Evolutionary conservation across 768 basidiomycete genomes (phyloP).

Genomic region (Auricularia heimuer): DNA sequence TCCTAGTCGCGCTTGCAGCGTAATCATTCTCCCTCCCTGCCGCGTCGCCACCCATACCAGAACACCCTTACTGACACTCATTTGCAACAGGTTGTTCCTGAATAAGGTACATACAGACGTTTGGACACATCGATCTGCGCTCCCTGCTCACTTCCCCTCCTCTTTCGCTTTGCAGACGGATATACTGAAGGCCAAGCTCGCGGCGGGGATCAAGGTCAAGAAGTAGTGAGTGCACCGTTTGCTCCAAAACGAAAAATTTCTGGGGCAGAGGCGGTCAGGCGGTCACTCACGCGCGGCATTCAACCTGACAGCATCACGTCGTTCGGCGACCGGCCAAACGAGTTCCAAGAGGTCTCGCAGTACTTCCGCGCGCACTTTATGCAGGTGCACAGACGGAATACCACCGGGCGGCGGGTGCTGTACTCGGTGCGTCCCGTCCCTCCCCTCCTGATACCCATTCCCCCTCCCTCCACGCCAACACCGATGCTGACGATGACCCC

Average conservation of each 20-base stretch:
- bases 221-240: conserved; percentile 52
- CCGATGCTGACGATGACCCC: too few species aligned
- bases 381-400: conserved; percentile 61
- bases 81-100: conserved; percentile 37
- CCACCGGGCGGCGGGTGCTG: conserved; percentile 54
- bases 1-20: too few species aligned
- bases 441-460: conserved; percentile 1
- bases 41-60: not conserved
- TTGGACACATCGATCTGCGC: conserved; percentile 32
- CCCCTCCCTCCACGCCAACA: too few species aligned
- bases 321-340: conserved; percentile 63
- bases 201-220: conserved; percentile 54
- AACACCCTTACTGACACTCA: conserved; percentile 1
- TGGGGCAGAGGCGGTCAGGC: not conserved
- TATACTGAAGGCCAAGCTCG: conserved; percentile 61
- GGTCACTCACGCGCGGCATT: not conserved
- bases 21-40: too few species aligned
- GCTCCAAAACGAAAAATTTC: too few species aligned
- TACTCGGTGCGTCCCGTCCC: conserved; percentile 45
- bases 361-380: conserved; percentile 84
- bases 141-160: not conserved
- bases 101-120: conserved; percentile 55
- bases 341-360: conserved; percentile 56
- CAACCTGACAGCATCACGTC: conserved; percentile 52
- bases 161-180: conserved; percentile 56